These are phyloP conservation scores for Rhypophila decipiens DNA, from an alignment of 495 filamentous ascomycete genomes.

Conservation along the genomic window DNA sequence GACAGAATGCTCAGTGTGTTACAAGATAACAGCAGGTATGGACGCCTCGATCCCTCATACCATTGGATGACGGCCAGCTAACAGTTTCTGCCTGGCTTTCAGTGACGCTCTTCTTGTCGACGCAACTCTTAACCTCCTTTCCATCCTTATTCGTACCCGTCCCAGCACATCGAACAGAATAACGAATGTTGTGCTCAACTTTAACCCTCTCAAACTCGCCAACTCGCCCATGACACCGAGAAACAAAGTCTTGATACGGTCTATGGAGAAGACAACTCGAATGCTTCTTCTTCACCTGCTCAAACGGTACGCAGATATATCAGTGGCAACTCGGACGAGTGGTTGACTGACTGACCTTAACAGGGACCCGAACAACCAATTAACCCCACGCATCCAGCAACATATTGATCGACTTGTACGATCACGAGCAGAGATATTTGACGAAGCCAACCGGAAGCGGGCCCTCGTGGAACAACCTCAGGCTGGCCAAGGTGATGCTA, in stretches of 20 bases:
- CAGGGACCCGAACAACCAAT: conserved; percentile 65
- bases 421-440: conserved; percentile 64
- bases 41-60: conserved; percentile 3
- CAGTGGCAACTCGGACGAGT: too few species aligned
- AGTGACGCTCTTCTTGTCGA: conserved; percentile 89
- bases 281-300: conserved; percentile 72
- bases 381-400: conserved; percentile 67
- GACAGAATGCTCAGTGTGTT: conserved; percentile 84
- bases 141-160: conserved; percentile 71
- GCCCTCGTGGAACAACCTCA: conserved; percentile 59
- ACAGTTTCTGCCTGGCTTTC: conserved; percentile 7
- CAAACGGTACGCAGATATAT: conserved; percentile 52
- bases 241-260: conserved; percentile 74
- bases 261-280: conserved; percentile 88
- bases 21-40: conserved; percentile 77
- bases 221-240: conserved; percentile 70
- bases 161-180: conserved; percentile 79
- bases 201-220: conserved; percentile 79
- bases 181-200: conserved; percentile 74
- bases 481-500: conserved; percentile 44
- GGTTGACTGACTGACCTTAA: conserved; percentile 22
- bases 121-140: conserved; percentile 83
- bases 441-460: conserved; percentile 73
- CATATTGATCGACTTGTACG: conserved; percentile 74
- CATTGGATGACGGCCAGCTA: neutral